A percentile compares a stretch with the other conserved stretches of the same genome.
These are phyloP conservation scores for Jasminum sambac DNA, from an alignment of 257 asterid species.

Conservation along the genomic window DNA sequence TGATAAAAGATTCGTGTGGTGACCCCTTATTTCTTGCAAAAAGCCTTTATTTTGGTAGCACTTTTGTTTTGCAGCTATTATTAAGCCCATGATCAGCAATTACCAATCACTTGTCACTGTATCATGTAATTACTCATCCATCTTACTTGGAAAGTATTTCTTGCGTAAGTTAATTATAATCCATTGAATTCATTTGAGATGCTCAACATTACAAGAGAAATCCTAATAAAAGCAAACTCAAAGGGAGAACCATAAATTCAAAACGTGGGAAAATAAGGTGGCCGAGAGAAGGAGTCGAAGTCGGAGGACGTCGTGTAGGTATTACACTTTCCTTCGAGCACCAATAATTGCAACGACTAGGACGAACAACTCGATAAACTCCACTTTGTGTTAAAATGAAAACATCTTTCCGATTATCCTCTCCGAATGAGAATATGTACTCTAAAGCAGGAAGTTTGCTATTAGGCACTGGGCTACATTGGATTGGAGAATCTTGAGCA, in stretches of 20 bases:
- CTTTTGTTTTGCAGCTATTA: too few relatives aligned
- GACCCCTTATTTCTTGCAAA: too few relatives aligned
- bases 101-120: too few relatives aligned
- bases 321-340: constrained; percentile 70
- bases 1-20: too few relatives aligned
- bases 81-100: too few relatives aligned
- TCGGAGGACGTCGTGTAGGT: constrained; percentile 28
- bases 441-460: constrained; percentile 69
- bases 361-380: constrained; percentile 80
- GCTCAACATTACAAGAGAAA: constrained; percentile 33
- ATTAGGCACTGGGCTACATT: constrained; percentile 64
- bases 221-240: constrained; percentile 33
- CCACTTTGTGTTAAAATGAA: constrained; percentile 67
- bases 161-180: too few relatives aligned
- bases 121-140: too few relatives aligned
- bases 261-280: constrained; percentile 31
- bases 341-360: constrained; percentile 78
- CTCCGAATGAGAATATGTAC: constrained; percentile 74
- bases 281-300: constrained; percentile 44
- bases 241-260: constrained; percentile 32
- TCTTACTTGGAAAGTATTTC: too few relatives aligned
- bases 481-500: constrained; percentile 76
- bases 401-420: constrained; percentile 73
- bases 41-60: too few relatives aligned
- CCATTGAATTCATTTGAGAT: not conserved